Evolutionary conservation across 495 filamentous ascomycete species (phyloP).

Genomic region (Astrocystis sublimbata): DNA sequence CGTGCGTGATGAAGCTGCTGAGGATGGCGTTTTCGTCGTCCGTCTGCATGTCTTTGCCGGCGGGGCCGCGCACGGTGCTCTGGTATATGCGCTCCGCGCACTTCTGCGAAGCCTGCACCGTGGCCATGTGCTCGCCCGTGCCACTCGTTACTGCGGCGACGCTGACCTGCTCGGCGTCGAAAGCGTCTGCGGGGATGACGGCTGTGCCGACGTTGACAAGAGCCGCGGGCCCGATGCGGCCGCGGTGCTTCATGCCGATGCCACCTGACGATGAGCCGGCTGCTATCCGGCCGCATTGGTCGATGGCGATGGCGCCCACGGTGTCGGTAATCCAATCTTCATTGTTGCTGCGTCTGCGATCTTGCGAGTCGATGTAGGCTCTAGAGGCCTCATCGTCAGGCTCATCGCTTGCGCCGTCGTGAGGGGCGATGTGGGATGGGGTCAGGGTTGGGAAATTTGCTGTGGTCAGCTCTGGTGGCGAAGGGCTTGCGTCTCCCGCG

Average conservation of each 20-base stretch:
- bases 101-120: conserved; percentile 76
- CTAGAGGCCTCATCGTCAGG: not conserved
- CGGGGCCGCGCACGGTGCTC: conserved; percentile 56
- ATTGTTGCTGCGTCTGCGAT: not conserved
- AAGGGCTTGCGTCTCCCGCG: conserved; percentile 1
- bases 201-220: conserved; percentile 87
- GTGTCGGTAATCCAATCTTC: conserved; percentile 72
- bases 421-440: not conserved
- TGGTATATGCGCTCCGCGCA: conserved; percentile 78
- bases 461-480: not conserved
- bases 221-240: conserved; percentile 87
- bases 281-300: conserved; percentile 81
- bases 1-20: conserved; percentile 66
- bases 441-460: not conserved
- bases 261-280: conserved; percentile 98
- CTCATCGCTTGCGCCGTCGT: conserved; percentile 22
- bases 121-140: conserved; percentile 96
- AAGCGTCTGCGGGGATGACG: conserved; percentile 68
- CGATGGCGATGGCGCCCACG: conserved; percentile 91
- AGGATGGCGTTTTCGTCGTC: conserved; percentile 73
- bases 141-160: conserved; percentile 86
- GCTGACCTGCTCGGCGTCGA: conserved; percentile 54
- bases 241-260: conserved; percentile 95
- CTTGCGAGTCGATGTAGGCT: not conserved
- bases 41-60: conserved; percentile 59